These are phyloP conservation scores for Penicillium hesseltinei DNA, from an alignment of 2,329 filamentous ascomycete genomes.

Conservation along the genomic window DNA sequence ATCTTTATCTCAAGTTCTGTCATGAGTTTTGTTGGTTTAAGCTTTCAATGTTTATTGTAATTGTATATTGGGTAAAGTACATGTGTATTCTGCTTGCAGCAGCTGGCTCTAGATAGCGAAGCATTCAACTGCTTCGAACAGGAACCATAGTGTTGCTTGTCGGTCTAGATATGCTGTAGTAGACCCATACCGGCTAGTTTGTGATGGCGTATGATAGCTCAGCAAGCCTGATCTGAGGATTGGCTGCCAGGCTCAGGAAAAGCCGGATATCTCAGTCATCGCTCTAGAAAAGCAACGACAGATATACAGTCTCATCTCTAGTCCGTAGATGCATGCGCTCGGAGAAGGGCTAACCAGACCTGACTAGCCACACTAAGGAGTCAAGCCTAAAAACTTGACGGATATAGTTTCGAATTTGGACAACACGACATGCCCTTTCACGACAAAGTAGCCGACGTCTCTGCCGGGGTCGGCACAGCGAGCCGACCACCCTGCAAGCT, in stretches of 20 bases:
- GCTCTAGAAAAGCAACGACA: background rate
- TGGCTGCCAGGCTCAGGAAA: background rate
- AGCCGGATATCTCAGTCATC: background rate
- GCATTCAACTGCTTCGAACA: background rate
- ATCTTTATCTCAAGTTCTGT: background rate
- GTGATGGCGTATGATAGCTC: background rate
- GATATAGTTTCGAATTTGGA: background rate
- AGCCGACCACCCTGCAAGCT: constrained; percentile 27
- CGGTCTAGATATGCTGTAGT: background rate
- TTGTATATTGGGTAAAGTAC: background rate
- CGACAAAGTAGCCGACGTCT: background rate
- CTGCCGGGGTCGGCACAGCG: constrained; percentile 2
- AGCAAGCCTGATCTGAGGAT: background rate
- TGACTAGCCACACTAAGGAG: background rate
- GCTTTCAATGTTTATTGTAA: background rate
- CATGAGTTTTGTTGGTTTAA: background rate
- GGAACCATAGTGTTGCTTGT: background rate
- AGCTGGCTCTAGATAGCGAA: background rate
- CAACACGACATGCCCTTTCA: background rate
- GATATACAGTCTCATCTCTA: background rate
- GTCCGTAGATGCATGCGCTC: background rate
- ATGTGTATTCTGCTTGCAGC: background rate
- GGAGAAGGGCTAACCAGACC: background rate
- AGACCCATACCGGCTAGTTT: background rate
- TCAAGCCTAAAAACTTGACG: background rate